Base-by-base conservation (phyloP, 768 basidiomycete species). In the Trichaptum fuscoviolaceum region DNA sequence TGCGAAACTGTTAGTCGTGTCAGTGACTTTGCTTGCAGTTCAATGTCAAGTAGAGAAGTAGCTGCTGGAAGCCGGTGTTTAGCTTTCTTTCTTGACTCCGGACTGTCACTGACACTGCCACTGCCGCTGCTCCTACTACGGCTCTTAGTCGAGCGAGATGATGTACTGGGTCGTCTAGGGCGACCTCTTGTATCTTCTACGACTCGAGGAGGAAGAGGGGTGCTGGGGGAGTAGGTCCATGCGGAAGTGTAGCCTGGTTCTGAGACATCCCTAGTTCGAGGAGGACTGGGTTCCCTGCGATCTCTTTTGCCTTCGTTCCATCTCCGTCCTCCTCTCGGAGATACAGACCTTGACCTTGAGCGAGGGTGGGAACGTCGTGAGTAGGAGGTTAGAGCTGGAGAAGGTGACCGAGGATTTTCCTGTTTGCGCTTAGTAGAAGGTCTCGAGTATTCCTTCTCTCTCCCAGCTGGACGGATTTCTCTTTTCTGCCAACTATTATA, bases 301-400 rank as follows among this genome's bases (percentile, higher is more conserved):
- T n/a, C 1, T 24, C 26, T 57, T 58, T 52, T 25, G 18, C 23
- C 34, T n/a, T 42, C 52, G 17, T 59, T 57, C 27, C 79, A 81
- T 26, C 82, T 84, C 8, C 8, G 30, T 30, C 30, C 30, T 30
- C 30, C 30, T 72, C 87, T 87, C 23, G 89, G 88, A 25, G 90
- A 87, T 66, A 77, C 72, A 36, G 85, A 87, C 57, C 80, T 81
- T 20, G 91, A 89, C 58, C 80, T 83, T 30, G 89, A 90, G 36
- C 85, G 88, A 66, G 84, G 87, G 60, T 87, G 88, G 25, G 89
- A 90, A 57, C 78, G 84, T 62, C 78, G 84, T 24, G 89, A 89
- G 64, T 83, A 84, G 68, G 81, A 82, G n/a, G 91, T 91, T 57
- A 84, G 86, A 12, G 86, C 78, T 15, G 86, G 87, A 10, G 88